phyloP scores from a whole-genome alignment of 768 basidiomycete genomes.

The Leccinum variicolor region DNA sequence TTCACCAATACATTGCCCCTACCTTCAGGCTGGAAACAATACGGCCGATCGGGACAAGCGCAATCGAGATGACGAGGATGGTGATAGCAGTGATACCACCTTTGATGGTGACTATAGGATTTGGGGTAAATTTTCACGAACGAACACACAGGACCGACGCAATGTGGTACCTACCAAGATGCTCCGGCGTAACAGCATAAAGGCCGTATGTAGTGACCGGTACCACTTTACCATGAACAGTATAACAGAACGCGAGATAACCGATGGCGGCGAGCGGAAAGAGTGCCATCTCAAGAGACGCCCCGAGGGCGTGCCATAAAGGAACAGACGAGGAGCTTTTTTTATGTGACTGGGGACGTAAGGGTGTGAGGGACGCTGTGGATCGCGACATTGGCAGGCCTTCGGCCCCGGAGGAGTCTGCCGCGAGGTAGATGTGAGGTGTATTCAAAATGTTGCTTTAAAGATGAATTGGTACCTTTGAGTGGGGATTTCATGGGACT shows the following conservation, averaged over 20 bases:
- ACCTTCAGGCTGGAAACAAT: conserved; percentile 19
- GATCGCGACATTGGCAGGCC: neutral
- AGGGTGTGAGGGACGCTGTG: conserved; percentile 5
- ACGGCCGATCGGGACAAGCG: conserved; percentile 21
- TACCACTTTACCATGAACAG: conserved; percentile 19
- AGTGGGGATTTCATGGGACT: conserved; percentile 2
- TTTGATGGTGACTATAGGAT: conserved; percentile 23
- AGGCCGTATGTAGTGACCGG: conserved; percentile 26
- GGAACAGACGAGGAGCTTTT: neutral
- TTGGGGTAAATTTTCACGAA: neutral
- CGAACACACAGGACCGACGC: neutral
- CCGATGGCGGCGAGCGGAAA: conserved; percentile 26
- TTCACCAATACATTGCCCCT: neutral
- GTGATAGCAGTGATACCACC: conserved; percentile 26
- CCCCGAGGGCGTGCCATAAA: conserved; percentile 8
- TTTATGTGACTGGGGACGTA: neutral
- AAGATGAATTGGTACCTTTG: neutral
- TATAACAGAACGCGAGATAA: conserved; percentile 29
- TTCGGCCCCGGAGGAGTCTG: neutral
- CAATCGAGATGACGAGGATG: conserved; percentile 29
- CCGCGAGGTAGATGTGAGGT: neutral
- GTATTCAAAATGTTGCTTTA: neutral
- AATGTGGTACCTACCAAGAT: conserved; percentile 15
- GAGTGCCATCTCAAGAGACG: conserved; percentile 16
- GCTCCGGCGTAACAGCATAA: conserved; percentile 15